These are phyloP conservation scores for Gypsophila paniculata DNA, from an alignment of 179 eudicot species.

Conservation along the genomic window DNA sequence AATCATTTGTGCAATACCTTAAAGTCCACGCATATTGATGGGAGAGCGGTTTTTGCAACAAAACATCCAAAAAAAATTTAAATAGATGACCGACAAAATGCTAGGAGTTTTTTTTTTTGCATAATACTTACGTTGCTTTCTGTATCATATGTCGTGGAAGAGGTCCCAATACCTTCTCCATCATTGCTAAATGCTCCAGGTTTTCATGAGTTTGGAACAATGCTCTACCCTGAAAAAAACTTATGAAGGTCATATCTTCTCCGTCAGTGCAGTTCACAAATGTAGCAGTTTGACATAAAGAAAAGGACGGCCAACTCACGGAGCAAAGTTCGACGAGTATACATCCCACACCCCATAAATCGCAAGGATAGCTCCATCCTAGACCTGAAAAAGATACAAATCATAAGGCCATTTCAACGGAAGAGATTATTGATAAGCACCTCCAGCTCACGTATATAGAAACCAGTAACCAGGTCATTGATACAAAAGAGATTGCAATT, in stretches of 20 bases:
- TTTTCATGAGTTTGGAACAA: conserved; percentile 85
- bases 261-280: neutral
- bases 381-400: conserved; percentile 45
- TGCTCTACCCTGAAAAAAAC: conserved; percentile 53
- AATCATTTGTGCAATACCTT: neutral
- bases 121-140: conserved; percentile 49
- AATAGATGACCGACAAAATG: neutral
- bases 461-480: neutral
- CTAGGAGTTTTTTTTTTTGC: neutral
- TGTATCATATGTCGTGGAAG: conserved; percentile 58
- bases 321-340: conserved; percentile 78
- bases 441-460: neutral
- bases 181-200: conserved; percentile 92
- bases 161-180: conserved; percentile 85
- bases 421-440: neutral
- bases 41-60: neutral
- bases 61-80: neutral
- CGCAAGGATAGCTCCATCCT: conserved; percentile 90
- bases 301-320: conserved; percentile 31
- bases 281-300: conserved; percentile 5
- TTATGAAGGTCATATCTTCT: conserved; percentile 8
- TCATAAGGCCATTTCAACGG: neutral
- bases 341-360: conserved; percentile 85
- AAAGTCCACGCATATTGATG: neutral
- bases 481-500: neutral